phyloP scores from a whole-genome alignment of 176 grass and related monocot genomes.

The Avena atlantica region DNA sequence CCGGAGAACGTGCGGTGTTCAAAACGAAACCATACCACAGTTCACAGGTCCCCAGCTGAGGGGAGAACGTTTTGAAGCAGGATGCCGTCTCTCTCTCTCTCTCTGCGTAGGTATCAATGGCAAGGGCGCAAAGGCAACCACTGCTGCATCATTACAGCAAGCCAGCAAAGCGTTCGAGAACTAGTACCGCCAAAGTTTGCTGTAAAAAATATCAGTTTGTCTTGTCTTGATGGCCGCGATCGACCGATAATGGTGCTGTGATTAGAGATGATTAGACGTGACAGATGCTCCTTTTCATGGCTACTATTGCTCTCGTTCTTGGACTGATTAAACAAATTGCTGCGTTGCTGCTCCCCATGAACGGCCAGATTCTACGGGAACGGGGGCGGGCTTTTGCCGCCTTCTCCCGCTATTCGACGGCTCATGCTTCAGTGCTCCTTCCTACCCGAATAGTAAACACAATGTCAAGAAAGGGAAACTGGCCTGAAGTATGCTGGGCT shows the following conservation, averaged over 20 bases:
- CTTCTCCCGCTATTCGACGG: no score
- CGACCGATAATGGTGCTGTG: constrained; percentile 24
- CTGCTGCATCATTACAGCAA: constrained; percentile 5
- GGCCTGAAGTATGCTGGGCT: no score
- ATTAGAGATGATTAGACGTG: constrained; percentile 20
- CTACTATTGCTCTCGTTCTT: neutral
- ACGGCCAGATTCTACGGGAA: neutral
- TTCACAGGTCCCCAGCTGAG: no score
- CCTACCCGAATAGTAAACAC: no score
- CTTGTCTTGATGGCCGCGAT: neutral
- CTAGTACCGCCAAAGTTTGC: no score
- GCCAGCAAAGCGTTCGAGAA: neutral
- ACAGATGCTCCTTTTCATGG: neutral
- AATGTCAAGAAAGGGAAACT: no score
- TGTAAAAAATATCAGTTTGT: neutral
- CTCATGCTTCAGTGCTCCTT: no score
- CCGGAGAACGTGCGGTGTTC: no score
- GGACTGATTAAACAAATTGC: constrained; percentile 6
- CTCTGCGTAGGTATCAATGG: no score
- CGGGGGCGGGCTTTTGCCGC: neutral
- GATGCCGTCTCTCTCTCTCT: no score
- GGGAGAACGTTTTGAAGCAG: no score
- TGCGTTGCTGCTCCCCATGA: neutral
- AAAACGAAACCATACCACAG: no score
- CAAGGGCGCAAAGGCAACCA: neutral